Conservation (phyloP, 495 filamentous ascomycete species). For the Cercophora sp. region DNA sequence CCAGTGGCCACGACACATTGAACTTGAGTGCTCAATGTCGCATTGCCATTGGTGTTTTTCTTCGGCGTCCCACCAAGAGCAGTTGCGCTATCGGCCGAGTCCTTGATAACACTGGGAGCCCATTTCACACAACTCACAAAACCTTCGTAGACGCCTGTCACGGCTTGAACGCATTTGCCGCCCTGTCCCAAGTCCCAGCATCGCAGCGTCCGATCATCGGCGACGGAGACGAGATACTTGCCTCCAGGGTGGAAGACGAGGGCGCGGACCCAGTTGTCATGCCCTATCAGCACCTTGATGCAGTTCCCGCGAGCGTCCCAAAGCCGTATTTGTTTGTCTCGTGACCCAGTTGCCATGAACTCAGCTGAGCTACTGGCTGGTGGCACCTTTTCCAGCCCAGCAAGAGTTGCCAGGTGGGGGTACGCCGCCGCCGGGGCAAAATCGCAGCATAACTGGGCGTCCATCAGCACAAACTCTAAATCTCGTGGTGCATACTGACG, state of each 20-base stretch:
- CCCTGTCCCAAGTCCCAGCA: constrained; percentile 95
- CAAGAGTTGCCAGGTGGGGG: constrained; percentile 64
- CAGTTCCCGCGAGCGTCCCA: constrained; percentile 81
- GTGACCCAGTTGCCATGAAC: constrained; percentile 79
- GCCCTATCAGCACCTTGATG: constrained; percentile 78
- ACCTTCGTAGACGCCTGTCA: constrained; percentile 16
- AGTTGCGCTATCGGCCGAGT: constrained; percentile 1
- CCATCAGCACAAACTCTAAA: constrained; percentile 9
- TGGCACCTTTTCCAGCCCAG: constrained; percentile 69
- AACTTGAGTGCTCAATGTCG: constrained; percentile 1
- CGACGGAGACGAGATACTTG: constrained; percentile 77
- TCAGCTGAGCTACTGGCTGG: constrained; percentile 67
- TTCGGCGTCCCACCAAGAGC: too few species aligned
- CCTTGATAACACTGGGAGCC: constrained; percentile 14
- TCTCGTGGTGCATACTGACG: background rate
- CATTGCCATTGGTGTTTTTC: background rate
- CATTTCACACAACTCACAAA: constrained; percentile 18
- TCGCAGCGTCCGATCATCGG: constrained; percentile 82
- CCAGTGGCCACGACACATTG: constrained; percentile 16
- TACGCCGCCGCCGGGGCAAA: constrained; percentile 79
- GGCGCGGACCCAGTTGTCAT: constrained; percentile 89
- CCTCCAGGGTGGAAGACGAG: constrained; percentile 87
- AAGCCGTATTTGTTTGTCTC: constrained; percentile 84
- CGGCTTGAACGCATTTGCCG: constrained; percentile 73
- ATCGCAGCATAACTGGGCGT: constrained; percentile 71